phyloP scores from a whole-genome alignment of 257 asterid species.

The Pogostemon cablin region DNA sequence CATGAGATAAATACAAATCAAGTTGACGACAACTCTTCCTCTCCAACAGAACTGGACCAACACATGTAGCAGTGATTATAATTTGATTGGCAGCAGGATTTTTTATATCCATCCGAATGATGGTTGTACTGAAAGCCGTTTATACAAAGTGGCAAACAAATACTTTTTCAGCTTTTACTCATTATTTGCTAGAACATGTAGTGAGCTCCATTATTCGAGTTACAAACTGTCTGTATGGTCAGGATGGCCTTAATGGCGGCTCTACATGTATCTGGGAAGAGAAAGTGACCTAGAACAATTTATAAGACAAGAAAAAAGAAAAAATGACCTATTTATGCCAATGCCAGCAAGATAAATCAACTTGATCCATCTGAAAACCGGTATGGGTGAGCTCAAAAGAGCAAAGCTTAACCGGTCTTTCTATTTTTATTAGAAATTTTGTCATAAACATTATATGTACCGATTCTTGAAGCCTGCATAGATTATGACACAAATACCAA shows the following conservation, averaged over 20 bases:
- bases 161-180: background rate
- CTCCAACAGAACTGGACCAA: slow-evolving; percentile 12
- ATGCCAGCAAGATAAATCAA: slow-evolving; percentile 20
- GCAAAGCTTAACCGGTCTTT: background rate
- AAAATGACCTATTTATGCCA: background rate
- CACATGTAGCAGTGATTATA: background rate
- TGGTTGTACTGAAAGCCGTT: slow-evolving; percentile 1
- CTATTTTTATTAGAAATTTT: background rate
- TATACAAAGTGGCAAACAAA: slow-evolving; percentile 16
- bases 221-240: background rate
- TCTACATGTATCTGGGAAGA: background rate
- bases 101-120: background rate
- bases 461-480: background rate
- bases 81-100: background rate
- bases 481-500: slow-evolving; percentile 4
- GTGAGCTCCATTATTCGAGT: slow-evolving; percentile 11
- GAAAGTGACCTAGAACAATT: background rate
- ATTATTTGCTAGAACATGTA: background rate
- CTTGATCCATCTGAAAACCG: slow-evolving; percentile 16
- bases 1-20: slow-evolving; percentile 3
- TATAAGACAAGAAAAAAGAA: background rate
- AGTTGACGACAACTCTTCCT: background rate
- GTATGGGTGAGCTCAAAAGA: slow-evolving; percentile 3
- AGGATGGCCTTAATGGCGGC: slow-evolving; percentile 4
- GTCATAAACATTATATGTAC: background rate